Conservation (phyloP, 768 basidiomycete species). For the Obba rivulosa region DNA sequence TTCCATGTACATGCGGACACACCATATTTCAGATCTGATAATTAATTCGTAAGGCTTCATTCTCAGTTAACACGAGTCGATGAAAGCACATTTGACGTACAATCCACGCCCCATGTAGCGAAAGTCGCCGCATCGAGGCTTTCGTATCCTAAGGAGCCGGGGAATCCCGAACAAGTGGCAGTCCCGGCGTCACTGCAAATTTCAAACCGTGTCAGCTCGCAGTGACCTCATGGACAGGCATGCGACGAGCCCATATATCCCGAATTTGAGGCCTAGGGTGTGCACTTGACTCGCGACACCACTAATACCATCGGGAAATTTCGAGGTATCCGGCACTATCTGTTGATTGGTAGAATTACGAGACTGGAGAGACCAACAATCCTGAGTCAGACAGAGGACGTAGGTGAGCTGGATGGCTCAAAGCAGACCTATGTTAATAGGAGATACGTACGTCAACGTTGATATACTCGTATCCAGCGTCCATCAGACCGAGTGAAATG, state of each 20-base stretch:
- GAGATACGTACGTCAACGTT: constrained; percentile 42
- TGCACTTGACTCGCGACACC: constrained; percentile 41
- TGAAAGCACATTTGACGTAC: constrained; percentile 13
- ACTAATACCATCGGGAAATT: constrained; percentile 49
- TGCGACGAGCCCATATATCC: constrained; percentile 41
- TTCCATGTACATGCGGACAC: constrained; percentile 7
- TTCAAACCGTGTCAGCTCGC: neutral
- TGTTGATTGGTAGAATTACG: constrained; percentile 36
- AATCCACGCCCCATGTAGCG: constrained; percentile 50
- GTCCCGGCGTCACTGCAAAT: constrained; percentile 45
- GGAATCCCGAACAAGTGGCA: constrained; percentile 46
- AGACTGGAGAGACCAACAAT: constrained; percentile 40
- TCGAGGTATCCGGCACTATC: constrained; percentile 44
- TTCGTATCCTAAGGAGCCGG: constrained; percentile 51
- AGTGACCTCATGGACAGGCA: neutral
- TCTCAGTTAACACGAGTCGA: neutral
- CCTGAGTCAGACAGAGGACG: constrained; percentile 28
- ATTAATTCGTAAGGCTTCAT: neutral
- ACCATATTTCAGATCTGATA: constrained; percentile 53
- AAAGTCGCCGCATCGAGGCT: constrained; percentile 46
- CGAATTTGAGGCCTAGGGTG: constrained; percentile 41
- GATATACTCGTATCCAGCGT: constrained; percentile 45
- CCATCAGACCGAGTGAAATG: constrained; percentile 40
- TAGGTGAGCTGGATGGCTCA: neutral
- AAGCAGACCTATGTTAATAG: neutral